Evolutionary conservation across 257 asterid genomes (phyloP), one percentile per base, ranked within the genome.

Genomic region (Cordia subcordata): DNA sequence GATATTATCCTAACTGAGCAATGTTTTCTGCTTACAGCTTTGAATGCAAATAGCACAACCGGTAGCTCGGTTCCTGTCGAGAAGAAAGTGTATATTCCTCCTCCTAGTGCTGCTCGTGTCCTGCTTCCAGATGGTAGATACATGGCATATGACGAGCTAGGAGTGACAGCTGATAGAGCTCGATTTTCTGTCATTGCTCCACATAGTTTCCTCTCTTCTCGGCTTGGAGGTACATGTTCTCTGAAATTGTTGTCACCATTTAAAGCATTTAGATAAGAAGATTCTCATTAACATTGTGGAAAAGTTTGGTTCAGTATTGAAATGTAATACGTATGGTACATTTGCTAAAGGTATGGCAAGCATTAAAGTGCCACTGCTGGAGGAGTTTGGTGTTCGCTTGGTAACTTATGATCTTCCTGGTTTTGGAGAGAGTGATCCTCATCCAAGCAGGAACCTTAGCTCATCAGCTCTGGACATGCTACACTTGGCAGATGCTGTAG

Each of bases 371-470:
- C 67, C 88, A 19, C 63, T 91, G 65, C 76, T 91, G 72, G 80
- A 84, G 69, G 94, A 85, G 67, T 91, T 83, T 60, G 98, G 98
- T 47, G 81, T 88, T 64, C 85, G 86, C 21, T 68, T 91, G 53
- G 74, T 91, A 58, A 70, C 90, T 61, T 88, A 88, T 18, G 98
- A 91, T 71, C 95, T 84, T 53, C 95, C 98, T 27, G 96, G 98
- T 42, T 91, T 88, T 66, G 98, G 98, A 58, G 98, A 88, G 78
- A 88, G 98, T 10, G 93, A 85, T 69, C 90, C 96, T 38, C 92
- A 88, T 62, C 79, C 84, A 12, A 72, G 47, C 20, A 70, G 96
- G 50, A 70, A 71, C 40, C 98, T 85, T 42, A 78, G 72, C 62
- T 80, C 95, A n/a, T 91, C 98, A 2, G 94, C 96, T 52, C 17